phyloP scores from a whole-genome alignment of 805 yeast species.

The Wickerhamiella brachini region DNA sequence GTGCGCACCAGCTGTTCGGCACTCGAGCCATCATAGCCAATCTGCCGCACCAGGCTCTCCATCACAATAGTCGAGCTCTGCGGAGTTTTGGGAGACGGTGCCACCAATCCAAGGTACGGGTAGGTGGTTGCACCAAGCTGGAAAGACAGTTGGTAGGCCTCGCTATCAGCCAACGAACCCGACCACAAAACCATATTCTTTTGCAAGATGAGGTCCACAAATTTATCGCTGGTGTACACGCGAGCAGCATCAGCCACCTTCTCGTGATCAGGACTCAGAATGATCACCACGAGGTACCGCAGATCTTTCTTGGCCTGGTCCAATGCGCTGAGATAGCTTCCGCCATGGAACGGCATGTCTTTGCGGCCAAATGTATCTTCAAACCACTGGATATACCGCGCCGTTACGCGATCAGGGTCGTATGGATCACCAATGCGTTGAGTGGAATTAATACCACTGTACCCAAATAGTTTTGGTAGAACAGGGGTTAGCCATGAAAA shows the following conservation, averaged over 20 bases:
- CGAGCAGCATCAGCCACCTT: slow-evolving; percentile 39
- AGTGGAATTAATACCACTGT: slow-evolving; percentile 28
- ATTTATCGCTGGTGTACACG: slow-evolving; percentile 38
- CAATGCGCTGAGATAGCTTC: slow-evolving; percentile 71
- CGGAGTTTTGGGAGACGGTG: slow-evolving; percentile 39
- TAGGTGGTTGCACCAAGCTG: slow-evolving; percentile 54
- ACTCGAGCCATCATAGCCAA: slow-evolving; percentile 24
- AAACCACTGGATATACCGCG: slow-evolving; percentile 36
- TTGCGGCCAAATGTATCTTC: slow-evolving; percentile 32
- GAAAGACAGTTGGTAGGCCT: slow-evolving; percentile 71
- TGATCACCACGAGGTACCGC: slow-evolving; percentile 56
- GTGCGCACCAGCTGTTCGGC: slow-evolving; percentile 26
- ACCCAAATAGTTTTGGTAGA: slow-evolving; percentile 25
- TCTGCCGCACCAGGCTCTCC: slow-evolving; percentile 39
- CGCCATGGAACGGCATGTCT: slow-evolving; percentile 31
- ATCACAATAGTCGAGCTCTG: slow-evolving; percentile 34
- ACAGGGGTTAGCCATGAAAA: slow-evolving; percentile 25
- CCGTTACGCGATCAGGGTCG: slow-evolving; percentile 29
- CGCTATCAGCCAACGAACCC: slow-evolving; percentile 69
- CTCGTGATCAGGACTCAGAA: slow-evolving; percentile 63
- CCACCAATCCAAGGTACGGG: slow-evolving; percentile 72
- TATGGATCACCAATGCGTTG: slow-evolving; percentile 33
- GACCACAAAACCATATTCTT: slow-evolving; percentile 67
- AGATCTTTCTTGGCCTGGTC: slow-evolving; percentile 54
- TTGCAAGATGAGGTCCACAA: slow-evolving; percentile 31